A percentile compares a stretch with the other conserved stretches of the same genome.
phyloP scores from a whole-genome alignment of 2,329 filamentous ascomycete species.

The Pseudogymnoascus sp. region DNA sequence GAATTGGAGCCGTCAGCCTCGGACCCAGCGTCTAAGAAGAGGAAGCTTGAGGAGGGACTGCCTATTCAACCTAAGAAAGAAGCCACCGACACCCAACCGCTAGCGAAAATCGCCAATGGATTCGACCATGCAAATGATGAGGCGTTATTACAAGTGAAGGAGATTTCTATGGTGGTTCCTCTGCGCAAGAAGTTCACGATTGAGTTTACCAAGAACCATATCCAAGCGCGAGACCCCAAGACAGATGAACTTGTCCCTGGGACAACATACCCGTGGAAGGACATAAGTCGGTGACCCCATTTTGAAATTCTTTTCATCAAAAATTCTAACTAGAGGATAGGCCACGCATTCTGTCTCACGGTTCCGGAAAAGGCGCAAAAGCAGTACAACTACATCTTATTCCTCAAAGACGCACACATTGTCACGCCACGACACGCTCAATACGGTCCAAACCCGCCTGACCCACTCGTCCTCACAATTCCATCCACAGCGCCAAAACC shows the following conservation, averaged over 20 bases:
- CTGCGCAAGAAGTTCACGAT: constrained; percentile 63
- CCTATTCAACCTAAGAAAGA: constrained; percentile 14
- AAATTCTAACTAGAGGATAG: constrained; percentile 30
- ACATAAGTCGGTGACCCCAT: constrained; percentile 46
- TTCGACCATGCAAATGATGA: constrained; percentile 41
- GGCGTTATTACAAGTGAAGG: constrained; percentile 54
- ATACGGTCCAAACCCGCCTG: constrained; percentile 32
- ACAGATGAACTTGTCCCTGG: constrained; percentile 46
- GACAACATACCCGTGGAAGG: constrained; percentile 53
- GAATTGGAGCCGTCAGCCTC: constrained; percentile 15
- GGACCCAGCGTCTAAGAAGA: constrained; percentile 28
- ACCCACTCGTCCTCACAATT: constrained; percentile 61
- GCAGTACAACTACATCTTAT: constrained; percentile 60
- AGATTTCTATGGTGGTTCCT: constrained; percentile 60
- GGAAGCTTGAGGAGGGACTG: constrained; percentile 25
- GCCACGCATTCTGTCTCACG: constrained; percentile 57
- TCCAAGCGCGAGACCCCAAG: constrained; percentile 51
- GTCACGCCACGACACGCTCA: constrained; percentile 43
- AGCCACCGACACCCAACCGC: constrained; percentile 15
- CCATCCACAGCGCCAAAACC: constrained; percentile 54
- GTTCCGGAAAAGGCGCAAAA: constrained; percentile 60
- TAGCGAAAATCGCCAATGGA: constrained; percentile 19
- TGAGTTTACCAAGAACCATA: constrained; percentile 52
- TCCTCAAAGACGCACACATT: constrained; percentile 47
- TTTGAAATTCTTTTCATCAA: background rate